Percentiles rank a stretch among this genome's conserved stretches.
phyloP scores from a whole-genome alignment of 306 rosid species.

The Lathyrus sativus region DNA sequence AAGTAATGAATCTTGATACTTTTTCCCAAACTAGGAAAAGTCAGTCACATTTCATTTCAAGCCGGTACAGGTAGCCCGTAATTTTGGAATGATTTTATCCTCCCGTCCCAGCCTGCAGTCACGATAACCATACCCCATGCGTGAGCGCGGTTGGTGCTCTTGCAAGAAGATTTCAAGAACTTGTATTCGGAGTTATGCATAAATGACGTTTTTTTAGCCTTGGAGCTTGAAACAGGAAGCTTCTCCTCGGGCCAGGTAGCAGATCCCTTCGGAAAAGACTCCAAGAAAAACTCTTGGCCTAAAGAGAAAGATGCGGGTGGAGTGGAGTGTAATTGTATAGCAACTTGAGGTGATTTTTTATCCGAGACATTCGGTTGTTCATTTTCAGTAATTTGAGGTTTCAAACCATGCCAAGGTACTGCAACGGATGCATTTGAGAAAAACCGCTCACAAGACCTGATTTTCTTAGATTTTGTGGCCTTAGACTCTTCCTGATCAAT shows the following conservation, averaged over 20 bases:
- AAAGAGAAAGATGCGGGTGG: conserved; percentile 65
- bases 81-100: conserved; percentile 83
- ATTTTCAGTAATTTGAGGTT: conserved; percentile 43
- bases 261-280: conserved; percentile 81
- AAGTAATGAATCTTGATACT: conserved; percentile 37
- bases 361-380: conserved; percentile 44
- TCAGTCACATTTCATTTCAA: conserved; percentile 52
- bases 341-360: conserved; percentile 42
- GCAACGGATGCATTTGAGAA: conserved; percentile 58
- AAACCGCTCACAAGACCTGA: conserved; percentile 55
- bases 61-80: conserved; percentile 74
- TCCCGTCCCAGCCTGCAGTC: conserved; percentile 95
- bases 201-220: conserved; percentile 45
- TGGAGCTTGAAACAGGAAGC: conserved; percentile 68
- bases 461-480: conserved; percentile 43
- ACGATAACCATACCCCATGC: conserved; percentile 96
- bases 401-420: conserved; percentile 62
- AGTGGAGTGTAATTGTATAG: conserved; percentile 35
- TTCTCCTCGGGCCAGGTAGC: conserved; percentile 99
- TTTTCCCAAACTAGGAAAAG: conserved; percentile 35
- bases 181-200: conserved; percentile 72
- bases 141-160: conserved; percentile 64
- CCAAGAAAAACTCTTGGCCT: conserved; percentile 67
- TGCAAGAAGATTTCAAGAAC: conserved; percentile 80
- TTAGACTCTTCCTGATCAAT: conserved; percentile 44